Evolutionary conservation across 805 yeast species (phyloP).

Genomic region (Diddensiella caesifluorescens): DNA sequence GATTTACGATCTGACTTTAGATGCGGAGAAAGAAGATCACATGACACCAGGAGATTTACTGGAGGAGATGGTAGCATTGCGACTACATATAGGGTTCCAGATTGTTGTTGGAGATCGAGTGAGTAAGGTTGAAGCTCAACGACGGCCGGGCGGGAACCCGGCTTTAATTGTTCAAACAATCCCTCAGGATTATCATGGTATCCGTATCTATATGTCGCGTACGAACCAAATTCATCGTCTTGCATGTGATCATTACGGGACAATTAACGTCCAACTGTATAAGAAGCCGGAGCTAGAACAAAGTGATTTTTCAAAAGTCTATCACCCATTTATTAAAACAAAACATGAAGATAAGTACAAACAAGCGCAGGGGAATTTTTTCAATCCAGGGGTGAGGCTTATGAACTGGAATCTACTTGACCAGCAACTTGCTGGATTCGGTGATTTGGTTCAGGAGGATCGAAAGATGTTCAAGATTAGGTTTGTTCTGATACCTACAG

Average conservation of each 20-base stretch:
- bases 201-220: constrained; percentile 67
- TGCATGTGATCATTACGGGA: constrained; percentile 63
- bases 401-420: constrained; percentile 91
- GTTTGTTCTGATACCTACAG: constrained; percentile 79
- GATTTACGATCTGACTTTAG: constrained; percentile 71
- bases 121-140: constrained; percentile 55
- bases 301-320: constrained; percentile 30
- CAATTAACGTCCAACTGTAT: constrained; percentile 75
- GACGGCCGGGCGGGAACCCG: constrained; percentile 51
- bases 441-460: constrained; percentile 43
- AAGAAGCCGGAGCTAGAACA: constrained; percentile 18
- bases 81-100: constrained; percentile 86
- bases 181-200: constrained; percentile 42
- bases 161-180: constrained; percentile 54
- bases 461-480: constrained; percentile 55
- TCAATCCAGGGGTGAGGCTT: constrained; percentile 36
- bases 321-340: constrained; percentile 62
- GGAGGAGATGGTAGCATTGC: constrained; percentile 79
- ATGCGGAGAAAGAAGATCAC: constrained; percentile 48
- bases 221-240: constrained; percentile 85
- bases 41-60: constrained; percentile 57
- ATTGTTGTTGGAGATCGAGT: constrained; percentile 73
- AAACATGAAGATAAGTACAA: constrained; percentile 67
- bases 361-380: constrained; percentile 51
- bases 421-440: constrained; percentile 87